Evolutionary conservation across 495 filamentous ascomycete genomes (phyloP).

Genomic region (Antarctomyces pellizariae): DNA sequence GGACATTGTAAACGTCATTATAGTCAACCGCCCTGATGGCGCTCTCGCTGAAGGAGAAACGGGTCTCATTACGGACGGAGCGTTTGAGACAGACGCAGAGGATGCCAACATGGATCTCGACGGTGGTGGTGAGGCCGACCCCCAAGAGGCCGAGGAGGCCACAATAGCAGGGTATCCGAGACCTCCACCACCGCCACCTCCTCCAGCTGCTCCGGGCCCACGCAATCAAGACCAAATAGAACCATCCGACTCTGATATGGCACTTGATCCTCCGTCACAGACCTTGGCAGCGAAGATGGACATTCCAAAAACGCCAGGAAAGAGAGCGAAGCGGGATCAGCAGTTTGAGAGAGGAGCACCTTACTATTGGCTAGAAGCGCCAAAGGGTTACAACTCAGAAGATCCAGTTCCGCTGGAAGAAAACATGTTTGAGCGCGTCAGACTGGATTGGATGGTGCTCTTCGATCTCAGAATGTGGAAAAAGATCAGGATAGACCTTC

Average conservation of each 20-base stretch:
- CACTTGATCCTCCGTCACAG: conserved; percentile 27
- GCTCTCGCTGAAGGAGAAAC: conserved; percentile 25
- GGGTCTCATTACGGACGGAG: conserved; percentile 19
- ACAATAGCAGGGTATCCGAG: conserved; percentile 45
- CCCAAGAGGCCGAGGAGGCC: conserved; percentile 39
- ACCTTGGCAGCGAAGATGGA: conserved; percentile 29
- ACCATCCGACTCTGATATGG: conserved; percentile 33
- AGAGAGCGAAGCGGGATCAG: conserved; percentile 15
- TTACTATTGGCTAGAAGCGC: conserved; percentile 68
- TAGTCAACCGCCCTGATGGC: conserved; percentile 12
- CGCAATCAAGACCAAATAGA: conserved; percentile 30
- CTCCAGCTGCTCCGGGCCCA: conserved; percentile 15
- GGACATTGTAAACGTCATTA: conserved; percentile 3
- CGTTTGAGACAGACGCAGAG: conserved; percentile 19
- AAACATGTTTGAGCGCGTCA: conserved; percentile 65
- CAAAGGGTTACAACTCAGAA: conserved; percentile 30
- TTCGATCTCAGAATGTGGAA: conserved; percentile 96
- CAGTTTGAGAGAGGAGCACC: conserved; percentile 29
- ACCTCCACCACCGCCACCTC: conserved; percentile 38
- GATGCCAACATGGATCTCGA: conserved; percentile 33
- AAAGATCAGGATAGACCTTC: conserved; percentile 67
- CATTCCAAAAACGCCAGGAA: conserved; percentile 33
- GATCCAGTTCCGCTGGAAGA: conserved; percentile 45
- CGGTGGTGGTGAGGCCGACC: conserved; percentile 14
- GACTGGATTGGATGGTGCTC: conserved; percentile 88